These are phyloP conservation scores for Boletus rubescentipes DNA, from an alignment of 768 basidiomycete genomes.

Conservation along the genomic window DNA sequence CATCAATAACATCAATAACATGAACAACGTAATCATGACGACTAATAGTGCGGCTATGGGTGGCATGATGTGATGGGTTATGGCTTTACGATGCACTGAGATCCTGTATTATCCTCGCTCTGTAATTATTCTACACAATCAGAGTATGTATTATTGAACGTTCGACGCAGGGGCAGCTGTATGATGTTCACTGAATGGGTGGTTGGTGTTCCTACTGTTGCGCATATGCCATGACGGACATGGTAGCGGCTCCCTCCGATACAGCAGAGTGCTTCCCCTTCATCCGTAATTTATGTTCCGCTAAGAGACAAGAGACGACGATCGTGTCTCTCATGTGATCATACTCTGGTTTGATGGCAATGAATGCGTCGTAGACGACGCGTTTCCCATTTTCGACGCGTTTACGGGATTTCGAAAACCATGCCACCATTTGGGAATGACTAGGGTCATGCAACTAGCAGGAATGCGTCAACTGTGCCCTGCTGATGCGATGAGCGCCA, in stretches of 20 bases:
- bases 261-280: too few relatives aligned
- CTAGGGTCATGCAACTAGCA: background rate
- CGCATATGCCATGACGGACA: too few relatives aligned
- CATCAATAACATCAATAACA: background rate
- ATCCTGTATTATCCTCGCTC: too few relatives aligned
- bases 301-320: conserved; percentile 6
- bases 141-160: background rate
- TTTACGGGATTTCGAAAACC: background rate
- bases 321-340: background rate
- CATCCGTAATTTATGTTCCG: background rate
- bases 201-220: too few relatives aligned
- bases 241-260: background rate
- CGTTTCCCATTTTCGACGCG: background rate
- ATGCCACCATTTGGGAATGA: background rate
- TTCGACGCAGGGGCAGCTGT: too few relatives aligned
- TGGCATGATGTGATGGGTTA: background rate
- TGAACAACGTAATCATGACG: background rate
- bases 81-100: background rate
- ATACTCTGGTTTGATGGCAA: conserved; percentile 2
- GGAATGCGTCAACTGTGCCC: too few relatives aligned
- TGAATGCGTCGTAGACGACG: background rate
- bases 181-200: background rate
- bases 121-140: background rate
- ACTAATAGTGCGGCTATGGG: background rate
- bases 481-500: background rate